A percentile compares a stretch with the other conserved stretches of the same genome.
phyloP scores from a whole-genome alignment of 768 basidiomycete genomes.

The Boletales sp. region DNA sequence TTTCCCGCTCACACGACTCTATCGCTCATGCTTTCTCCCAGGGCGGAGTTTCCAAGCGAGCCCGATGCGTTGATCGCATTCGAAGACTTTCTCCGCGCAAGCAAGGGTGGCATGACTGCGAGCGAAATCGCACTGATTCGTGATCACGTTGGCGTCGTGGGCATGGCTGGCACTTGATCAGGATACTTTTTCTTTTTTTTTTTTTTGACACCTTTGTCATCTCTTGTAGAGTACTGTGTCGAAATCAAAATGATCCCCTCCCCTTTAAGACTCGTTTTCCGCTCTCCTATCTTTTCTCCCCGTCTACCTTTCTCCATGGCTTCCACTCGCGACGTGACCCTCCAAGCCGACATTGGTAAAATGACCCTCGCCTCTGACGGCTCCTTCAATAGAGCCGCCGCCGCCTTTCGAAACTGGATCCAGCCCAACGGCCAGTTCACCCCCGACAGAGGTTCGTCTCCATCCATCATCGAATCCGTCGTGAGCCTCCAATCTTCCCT shows the following conservation, averaged over 20 bases:
- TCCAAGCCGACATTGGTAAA: constrained; percentile 51
- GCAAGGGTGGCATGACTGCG: constrained; percentile 76
- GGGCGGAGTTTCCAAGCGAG: constrained; percentile 59
- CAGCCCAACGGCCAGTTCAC: constrained; percentile 57
- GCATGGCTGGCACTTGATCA: constrained; percentile 84
- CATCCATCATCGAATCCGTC: not conserved
- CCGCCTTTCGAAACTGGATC: constrained; percentile 55
- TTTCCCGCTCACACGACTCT: not conserved
- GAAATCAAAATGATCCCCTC: too few species aligned
- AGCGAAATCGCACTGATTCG: constrained; percentile 90
- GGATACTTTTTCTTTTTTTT: too few species aligned
- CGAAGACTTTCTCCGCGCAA: constrained; percentile 82
- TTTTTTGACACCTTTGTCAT: too few species aligned
- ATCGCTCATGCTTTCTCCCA: constrained; percentile 23
- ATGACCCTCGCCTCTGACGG: constrained; percentile 57
- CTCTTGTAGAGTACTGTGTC: too few species aligned
- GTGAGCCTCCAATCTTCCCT: not conserved
- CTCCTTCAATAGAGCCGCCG: constrained; percentile 55
- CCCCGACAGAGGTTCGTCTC: constrained; percentile 69
- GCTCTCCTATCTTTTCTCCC: too few species aligned
- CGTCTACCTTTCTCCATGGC: too few species aligned
- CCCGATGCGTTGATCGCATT: constrained; percentile 70
- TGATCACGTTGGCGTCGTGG: constrained; percentile 80
- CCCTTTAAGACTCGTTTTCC: too few species aligned
- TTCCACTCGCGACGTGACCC: constrained; percentile 29